Base-by-base conservation (phyloP, 495 filamentous ascomycete species). In the Hapsidospora chrysogenum region DNA sequence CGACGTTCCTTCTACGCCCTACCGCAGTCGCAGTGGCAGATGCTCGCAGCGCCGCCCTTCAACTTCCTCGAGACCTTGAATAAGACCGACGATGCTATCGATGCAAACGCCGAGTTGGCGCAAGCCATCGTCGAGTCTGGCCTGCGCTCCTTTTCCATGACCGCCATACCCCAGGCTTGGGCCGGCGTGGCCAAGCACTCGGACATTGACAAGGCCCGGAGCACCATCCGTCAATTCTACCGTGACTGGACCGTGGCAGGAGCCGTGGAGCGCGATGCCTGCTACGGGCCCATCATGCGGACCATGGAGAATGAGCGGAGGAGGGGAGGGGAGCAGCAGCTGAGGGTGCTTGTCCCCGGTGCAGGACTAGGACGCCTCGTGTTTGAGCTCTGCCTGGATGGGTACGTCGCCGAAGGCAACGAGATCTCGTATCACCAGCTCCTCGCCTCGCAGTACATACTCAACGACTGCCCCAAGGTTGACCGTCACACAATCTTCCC, bases 371-470 rank as follows among this genome's bases (percentile, higher is more conserved):
- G 84, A 9, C 72, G 89, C 3, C 57, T 95, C 7, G 80, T 92
- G 3, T 84, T 87, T 45, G 89, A 97, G 9, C 58, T 95, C 31
- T 83, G 76, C 45, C 56, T 56, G n/a, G 64, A 60, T 4, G 89
- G 89, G 10, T 93, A 72, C 54, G 51, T 64, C 0, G 67, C 72
- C 1, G 84, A 96, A 50, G 89, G 92, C 9, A 97, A 96, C 42
- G 89, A 97, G 59, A 85, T 96, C 41, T 92, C 83, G 11, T 94
- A 87, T 44, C 89, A 96, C 51, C 81, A 87, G 46, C 66, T 95
- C 9, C 57, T 96, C 37, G 85, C 84, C 9, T 84, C 78, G 38
- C 80, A 76, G 18, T 93, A 85, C 62, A 64, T 95, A 9, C 66
- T 97, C 8, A 96, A 96, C 46, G 51, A 46, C 17, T 63, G 57